A percentile compares a stretch with the other conserved stretches of the same genome.
phyloP scores from a whole-genome alignment of 495 filamentous ascomycete species.

The Thermochaetoides thermophila region DNA sequence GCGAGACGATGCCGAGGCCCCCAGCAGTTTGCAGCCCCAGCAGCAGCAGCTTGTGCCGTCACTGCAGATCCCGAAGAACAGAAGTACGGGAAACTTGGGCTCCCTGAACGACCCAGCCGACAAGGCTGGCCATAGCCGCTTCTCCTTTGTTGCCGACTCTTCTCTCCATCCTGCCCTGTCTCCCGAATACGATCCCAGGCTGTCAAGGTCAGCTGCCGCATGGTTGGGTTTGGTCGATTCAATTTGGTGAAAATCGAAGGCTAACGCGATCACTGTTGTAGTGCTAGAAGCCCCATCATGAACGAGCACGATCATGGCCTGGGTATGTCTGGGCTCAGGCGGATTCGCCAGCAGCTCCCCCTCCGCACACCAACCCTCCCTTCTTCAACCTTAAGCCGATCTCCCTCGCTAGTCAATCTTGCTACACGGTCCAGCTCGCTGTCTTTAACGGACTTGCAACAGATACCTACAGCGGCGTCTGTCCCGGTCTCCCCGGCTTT shows the following conservation, averaged over 20 bases:
- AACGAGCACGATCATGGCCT: slow-evolving; percentile 44
- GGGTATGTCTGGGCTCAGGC: slow-evolving; percentile 63
- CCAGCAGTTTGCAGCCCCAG: too few species aligned
- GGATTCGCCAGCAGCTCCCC: slow-evolving; percentile 73
- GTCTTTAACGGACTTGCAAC: too few species aligned
- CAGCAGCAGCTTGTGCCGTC: slow-evolving; percentile 20
- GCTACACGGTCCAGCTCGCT: slow-evolving; percentile 31
- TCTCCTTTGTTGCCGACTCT: slow-evolving; percentile 42
- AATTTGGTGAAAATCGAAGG: too few species aligned
- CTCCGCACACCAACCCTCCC: slow-evolving; percentile 50
- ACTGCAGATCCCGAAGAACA: slow-evolving; percentile 45
- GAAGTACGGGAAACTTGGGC: slow-evolving; percentile 47
- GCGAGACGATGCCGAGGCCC: slow-evolving; percentile 23
- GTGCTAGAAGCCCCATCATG: slow-evolving; percentile 33
- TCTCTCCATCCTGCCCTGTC: too few species aligned
- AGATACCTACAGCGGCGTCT: too few species aligned
- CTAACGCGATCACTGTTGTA: slow-evolving; percentile 15
- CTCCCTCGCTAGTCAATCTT: slow-evolving; percentile 46
- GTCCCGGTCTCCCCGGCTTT: slow-evolving; percentile 57
- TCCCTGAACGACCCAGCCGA: slow-evolving; percentile 21
- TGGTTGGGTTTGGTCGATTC: too few species aligned
- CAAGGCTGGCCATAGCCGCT: slow-evolving; percentile 33
- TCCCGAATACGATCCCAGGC: slow-evolving; percentile 35
- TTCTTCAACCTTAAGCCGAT: slow-evolving; percentile 41
- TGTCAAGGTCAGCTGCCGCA: slow-evolving; percentile 42